Base-by-base conservation (phyloP, 2,329 filamentous ascomycete genomes). In the Coleophoma eucalyptorum region DNA sequence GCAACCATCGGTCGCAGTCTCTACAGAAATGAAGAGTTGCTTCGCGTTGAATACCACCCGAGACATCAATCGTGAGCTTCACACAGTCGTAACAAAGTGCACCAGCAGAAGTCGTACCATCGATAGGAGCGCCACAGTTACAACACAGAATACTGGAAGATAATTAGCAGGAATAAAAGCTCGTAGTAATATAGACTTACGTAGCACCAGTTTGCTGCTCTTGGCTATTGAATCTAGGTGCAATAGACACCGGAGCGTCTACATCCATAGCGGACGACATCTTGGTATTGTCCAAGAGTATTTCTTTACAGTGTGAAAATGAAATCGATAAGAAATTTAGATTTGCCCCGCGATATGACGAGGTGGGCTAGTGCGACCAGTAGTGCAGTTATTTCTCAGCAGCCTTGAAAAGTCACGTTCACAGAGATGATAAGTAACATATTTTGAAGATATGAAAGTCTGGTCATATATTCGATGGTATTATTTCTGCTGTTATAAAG, bases 41-140 rank as follows among this genome's bases (percentile, higher is more conserved):
- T 70, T 99, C 94, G 67, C 92, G 84, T 71, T 91, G 93, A 57
- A 97, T 92, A 53, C 90, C 91, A 66, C 87, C 78, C 21, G 92
- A 95, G 60, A 97, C 93, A 72, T 99, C 94, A 71, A 95, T 83
- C 45, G 91, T 95, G 61, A 95, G 82, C 70, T 96, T 96, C 67
- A 97, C 84, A 71, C 94, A 97, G 76, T 97, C 93, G 70, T 90
- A 90, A 75, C 94, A 99, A 51, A 97, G 85, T 38, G 94, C 92
- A 55, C 91, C 91, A 48, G 88, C 86, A 21, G 89, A 79, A 13
- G 84, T 83, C 16, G 91, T 96, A 69, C 94, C 94, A 71, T 97
- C 92, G 64, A 99, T 96, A 37, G 93, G 87, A 54, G 90, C 91
- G 66, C 93, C 94, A 71, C 94, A 99, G 78, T 97, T 96, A 76